Evolutionary conservation across 1,284 basidiomycete genomes (phyloP), one percentile per base, ranked within the genome.

Genomic region (Cerrena zonata): DNA sequence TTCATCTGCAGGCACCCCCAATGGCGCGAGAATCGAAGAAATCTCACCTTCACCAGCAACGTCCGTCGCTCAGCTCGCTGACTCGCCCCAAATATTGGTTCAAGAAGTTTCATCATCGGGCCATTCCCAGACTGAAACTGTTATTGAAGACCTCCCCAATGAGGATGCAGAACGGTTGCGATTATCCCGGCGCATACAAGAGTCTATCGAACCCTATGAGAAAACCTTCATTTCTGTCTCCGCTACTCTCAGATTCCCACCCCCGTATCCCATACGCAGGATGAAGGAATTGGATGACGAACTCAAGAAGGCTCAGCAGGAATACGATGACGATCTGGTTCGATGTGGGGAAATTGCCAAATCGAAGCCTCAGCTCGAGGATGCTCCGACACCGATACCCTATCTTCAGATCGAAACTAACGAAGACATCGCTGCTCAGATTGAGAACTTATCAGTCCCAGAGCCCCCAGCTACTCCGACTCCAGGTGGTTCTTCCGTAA

Each of bases 161-260:
- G 84, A 82, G 55, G 84, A 89, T 53, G 84, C 79, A 1, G 84
- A 85, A 52, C 82, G 81, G 49, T 64, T 80, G 39, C 76, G 78
- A 44, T 73, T 89, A 2, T 86, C 89, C 22, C 75, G 77, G 47
- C 78, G 82, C 21, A 90, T 94, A 39, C 82, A 89, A 44, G 75
- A 84, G 50, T 85, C 90, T 0, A 74, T 96, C 13, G 79, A 87
- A 39, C 89, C 90, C 0, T 98, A 95, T 64, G 73, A 79, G 55
- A 81, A 74, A 53, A 94, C 89, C 0, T 90, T 92, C 58, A 87
- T 96, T 22, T 95, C 92, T 1, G 89, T 92, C 27, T 95, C 92
- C 4, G 88, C 93, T 0, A 91, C 91, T 0, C 74, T 97, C 37
- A 82, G 89, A 11, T 94, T 95, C 65, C 87, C 86, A 12, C 93